Evolutionary conservation across 2,329 filamentous ascomycete species (phyloP), one percentile per base, ranked within the genome.

Genomic region (Beauveria bassiana): DNA sequence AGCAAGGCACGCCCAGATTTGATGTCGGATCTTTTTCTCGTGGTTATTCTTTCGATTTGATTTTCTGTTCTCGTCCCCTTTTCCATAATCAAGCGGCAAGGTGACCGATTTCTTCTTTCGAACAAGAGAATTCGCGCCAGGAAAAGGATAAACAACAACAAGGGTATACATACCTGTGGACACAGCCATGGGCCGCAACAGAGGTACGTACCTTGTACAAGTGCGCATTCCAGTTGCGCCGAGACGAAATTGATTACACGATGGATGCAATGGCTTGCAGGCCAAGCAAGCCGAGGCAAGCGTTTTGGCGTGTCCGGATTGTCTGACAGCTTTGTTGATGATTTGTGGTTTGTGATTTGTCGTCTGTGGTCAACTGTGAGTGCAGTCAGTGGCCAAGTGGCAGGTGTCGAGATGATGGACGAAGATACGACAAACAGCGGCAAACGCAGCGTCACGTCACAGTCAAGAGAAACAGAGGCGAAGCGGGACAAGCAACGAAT

Each of bases 161-260:
- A 38, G 34, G 34, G 34, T 46, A 50, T 24, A 53, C 58, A 60
- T 53, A 60, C 58, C 46, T 22, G 51, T 18, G 12, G 24, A 61
- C 58, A 46, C 38, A 61, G 45, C 52, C 58, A 63, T 63, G 62
- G 62, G 57, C 42, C 62, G 62, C 51, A 63, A 61, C 31, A 60
- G 62, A 63, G 62, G 62, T 63, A 58, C 57, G 62, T 63, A 54
- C 31, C 34, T 61, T 14, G 18, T 34, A 28, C 52, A 51, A 38
- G 14, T 50, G 40, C 22, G 40, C 62, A 63, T 63, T 63, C 62
- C 62, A 63, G 57, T 46, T 18, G 47, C 22, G 50, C 5, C 50
- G 50, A 52, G 31, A 52, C 22, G 50, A 38, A n/a, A 22, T 50
- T 22, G 50, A 40, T 7, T 14, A 52, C 31, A 34, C 28, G 4